A percentile compares a stretch with the other conserved stretches of the same genome.
phyloP scores from a whole-genome alignment of 495 filamentous ascomycete species.

The Sabuloglossum arenarium region DNA sequence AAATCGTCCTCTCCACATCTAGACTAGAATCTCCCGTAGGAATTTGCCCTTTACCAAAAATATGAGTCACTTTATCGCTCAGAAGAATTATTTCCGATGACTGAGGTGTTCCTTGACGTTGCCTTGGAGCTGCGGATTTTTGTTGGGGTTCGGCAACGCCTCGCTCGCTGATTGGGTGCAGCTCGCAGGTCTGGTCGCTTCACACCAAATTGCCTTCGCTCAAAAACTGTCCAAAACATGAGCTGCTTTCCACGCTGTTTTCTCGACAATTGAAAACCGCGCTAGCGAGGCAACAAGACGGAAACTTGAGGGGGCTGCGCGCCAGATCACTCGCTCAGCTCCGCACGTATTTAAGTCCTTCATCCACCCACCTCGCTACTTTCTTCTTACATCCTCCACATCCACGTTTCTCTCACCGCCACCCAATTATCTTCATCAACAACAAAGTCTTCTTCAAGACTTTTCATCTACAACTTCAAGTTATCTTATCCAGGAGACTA shows the following conservation, averaged over 20 bases:
- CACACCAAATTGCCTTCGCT: neutral
- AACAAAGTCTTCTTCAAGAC: slow-evolving; percentile 11
- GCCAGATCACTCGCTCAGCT: slow-evolving; percentile 2
- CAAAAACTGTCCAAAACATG: neutral
- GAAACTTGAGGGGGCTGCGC: neutral
- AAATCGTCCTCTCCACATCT: neutral
- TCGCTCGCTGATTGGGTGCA: slow-evolving; percentile 3
- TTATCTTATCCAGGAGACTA: slow-evolving; percentile 16
- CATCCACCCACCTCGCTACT: slow-evolving; percentile 8
- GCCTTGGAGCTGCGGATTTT: neutral
- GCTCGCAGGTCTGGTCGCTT: neutral
- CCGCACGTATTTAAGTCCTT: slow-evolving; percentile 1
- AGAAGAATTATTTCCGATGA: neutral
- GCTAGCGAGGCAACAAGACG: slow-evolving; percentile 3
- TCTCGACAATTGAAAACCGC: slow-evolving; percentile 4
- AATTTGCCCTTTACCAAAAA: neutral
- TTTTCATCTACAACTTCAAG: slow-evolving; percentile 22
- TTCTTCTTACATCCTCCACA: slow-evolving; percentile 10
- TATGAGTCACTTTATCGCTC: neutral
- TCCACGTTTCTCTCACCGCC: slow-evolving; percentile 28
- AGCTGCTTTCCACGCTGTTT: slow-evolving; percentile 5
- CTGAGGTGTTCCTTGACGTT: neutral
- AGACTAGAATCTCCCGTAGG: neutral
- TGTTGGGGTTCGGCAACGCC: neutral
- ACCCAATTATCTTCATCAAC: slow-evolving; percentile 19